Percentiles rank a stretch among this genome's conserved stretches.
Conservation (phyloP, 805 yeast species). For the Wickerhamiella nectarea region DNA sequence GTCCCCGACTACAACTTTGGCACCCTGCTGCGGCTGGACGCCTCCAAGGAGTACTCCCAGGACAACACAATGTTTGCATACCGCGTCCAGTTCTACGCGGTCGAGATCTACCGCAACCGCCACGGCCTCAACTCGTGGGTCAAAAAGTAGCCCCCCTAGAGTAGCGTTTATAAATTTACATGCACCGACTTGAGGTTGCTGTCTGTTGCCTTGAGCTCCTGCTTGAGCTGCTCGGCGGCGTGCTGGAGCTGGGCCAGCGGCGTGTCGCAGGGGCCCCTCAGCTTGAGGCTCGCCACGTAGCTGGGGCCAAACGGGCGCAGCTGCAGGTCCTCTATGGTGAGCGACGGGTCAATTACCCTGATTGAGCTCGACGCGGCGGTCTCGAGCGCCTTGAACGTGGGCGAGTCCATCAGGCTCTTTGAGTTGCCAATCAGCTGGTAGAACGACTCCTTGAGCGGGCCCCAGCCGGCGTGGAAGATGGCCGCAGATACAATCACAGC, state of each 20-base stretch:
- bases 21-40: slow-evolving; percentile 67
- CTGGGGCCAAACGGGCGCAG: slow-evolving; percentile 21
- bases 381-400: slow-evolving; percentile 12
- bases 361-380: slow-evolving; percentile 10
- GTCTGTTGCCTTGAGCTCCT: slow-evolving; percentile 13
- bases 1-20: slow-evolving; percentile 93
- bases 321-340: slow-evolving; percentile 11
- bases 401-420: slow-evolving; percentile 11
- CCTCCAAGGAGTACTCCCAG: slow-evolving; percentile 64
- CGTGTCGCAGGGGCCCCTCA: slow-evolving; percentile 3
- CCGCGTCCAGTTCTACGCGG: slow-evolving; percentile 87
- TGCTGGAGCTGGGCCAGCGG: slow-evolving; percentile 9
- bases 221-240: not conserved
- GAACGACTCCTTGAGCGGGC: slow-evolving; percentile 55
- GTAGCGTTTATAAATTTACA: slow-evolving; percentile 10
- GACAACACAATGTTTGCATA: slow-evolving; percentile 76
- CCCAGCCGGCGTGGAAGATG: slow-evolving; percentile 72
- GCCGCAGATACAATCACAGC: slow-evolving; percentile 74
- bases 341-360: slow-evolving; percentile 11
- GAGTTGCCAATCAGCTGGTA: slow-evolving; percentile 61
- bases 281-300: slow-evolving; percentile 16
- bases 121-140: slow-evolving; percentile 89
- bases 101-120: slow-evolving; percentile 88
- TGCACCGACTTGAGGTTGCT: slow-evolving; percentile 18
- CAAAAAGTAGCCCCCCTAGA: slow-evolving; percentile 21